A percentile compares a stretch with the other conserved stretches of the same genome.
These are phyloP conservation scores for Zygotorulaspora chibaensis DNA, from an alignment of 805 yeast species.

Conservation along the genomic window DNA sequence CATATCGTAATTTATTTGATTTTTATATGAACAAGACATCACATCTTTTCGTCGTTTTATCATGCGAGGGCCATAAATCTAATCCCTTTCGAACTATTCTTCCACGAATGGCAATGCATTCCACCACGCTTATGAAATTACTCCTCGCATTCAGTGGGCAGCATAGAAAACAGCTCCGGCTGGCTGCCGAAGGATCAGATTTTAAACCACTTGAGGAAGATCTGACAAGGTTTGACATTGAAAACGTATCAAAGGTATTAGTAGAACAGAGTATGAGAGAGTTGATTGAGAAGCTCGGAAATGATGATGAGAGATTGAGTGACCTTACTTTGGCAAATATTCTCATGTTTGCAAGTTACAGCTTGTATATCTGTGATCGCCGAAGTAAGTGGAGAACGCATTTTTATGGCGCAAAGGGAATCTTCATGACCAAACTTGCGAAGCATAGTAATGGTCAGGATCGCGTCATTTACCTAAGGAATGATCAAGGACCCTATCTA, in stretches of 20 bases:
- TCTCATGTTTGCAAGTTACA: conserved; percentile 54
- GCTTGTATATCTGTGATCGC: conserved; percentile 43
- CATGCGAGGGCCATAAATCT: conserved; percentile 46
- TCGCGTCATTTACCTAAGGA: conserved; percentile 8
- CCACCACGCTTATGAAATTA: conserved; percentile 51
- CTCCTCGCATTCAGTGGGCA: conserved; percentile 48
- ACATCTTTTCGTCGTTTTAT: conserved; percentile 60
- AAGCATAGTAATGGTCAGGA: conserved; percentile 9
- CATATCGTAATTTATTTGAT: conserved; percentile 55
- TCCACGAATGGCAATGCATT: conserved; percentile 63
- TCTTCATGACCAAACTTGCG: conserved; percentile 35
- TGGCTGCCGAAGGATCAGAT: not conserved
- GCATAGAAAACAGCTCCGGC: conserved; percentile 33
- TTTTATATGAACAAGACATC: conserved; percentile 62
- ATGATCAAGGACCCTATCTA: conserved; percentile 34
- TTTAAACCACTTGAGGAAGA: not conserved
- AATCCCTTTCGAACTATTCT: conserved; percentile 64
- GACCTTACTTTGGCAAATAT: conserved; percentile 64
- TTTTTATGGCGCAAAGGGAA: conserved; percentile 62
- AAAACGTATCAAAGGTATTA: conserved; percentile 4
- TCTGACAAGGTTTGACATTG: conserved; percentile 1
- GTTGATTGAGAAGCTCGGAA: conserved; percentile 4
- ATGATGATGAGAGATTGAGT: conserved; percentile 45
- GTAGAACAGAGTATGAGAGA: conserved; percentile 10
- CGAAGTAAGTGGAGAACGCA: conserved; percentile 57